Conservation (phyloP, 352 stramenopile species). For the Blastocystis sp. region DNA sequence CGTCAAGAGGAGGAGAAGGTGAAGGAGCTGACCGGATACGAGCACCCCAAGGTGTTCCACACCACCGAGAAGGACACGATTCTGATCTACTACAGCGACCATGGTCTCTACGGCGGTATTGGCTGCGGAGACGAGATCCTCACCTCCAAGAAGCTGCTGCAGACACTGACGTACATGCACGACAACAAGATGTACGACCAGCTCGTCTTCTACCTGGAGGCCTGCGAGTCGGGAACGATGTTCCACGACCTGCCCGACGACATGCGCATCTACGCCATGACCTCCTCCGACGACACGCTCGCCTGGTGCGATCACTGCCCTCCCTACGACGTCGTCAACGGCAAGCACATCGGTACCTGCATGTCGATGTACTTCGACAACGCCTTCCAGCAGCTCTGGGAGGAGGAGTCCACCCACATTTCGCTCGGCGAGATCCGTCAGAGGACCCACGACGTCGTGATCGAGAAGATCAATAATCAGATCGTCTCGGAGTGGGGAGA, state of each 20-base stretch:
- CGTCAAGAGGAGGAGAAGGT: background rate
- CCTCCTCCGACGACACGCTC: slow-evolving; percentile 4
- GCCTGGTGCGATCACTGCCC: background rate
- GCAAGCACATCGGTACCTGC: slow-evolving; percentile 18
- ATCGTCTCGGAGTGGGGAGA: slow-evolving; percentile 43
- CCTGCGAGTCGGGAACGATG: slow-evolving; percentile 50
- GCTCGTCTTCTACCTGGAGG: slow-evolving; percentile 50
- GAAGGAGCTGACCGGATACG: background rate
- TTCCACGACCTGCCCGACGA: background rate
- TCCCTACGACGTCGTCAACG: slow-evolving; percentile 32
- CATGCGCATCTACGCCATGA: slow-evolving; percentile 29
- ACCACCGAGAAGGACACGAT: slow-evolving; percentile 12
- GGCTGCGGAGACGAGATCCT: background rate
- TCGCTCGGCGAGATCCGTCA: slow-evolving; percentile 1
- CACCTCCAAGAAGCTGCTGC: background rate
- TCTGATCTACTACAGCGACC: slow-evolving; percentile 37
- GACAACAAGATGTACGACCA: slow-evolving; percentile 56
- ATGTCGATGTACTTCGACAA: slow-evolving; percentile 30
- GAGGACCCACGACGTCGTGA: background rate
- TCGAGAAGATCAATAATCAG: slow-evolving; percentile 2
- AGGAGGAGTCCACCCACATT: slow-evolving; percentile 1
- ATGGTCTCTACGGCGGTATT: background rate
- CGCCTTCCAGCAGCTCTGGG: background rate
- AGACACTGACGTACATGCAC: background rate
- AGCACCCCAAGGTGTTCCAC: slow-evolving; percentile 46